A percentile compares a stretch with the other conserved stretches of the same genome.
Conservation (phyloP, 2,329 filamentous ascomycete species). For the Aspergillus ochraceus region DNA sequence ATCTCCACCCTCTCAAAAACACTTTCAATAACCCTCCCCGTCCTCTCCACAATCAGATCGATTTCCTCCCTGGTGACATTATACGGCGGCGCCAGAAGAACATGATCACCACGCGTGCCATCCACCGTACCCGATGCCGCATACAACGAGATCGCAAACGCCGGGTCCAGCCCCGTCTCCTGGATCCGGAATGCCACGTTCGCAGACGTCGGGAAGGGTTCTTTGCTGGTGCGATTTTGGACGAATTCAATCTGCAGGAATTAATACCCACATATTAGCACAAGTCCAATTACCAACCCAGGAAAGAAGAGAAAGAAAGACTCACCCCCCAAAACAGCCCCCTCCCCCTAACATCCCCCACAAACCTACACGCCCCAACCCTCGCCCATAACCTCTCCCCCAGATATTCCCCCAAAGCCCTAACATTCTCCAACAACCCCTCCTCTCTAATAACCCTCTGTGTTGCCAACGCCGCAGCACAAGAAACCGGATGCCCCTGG, state of each 20-base stretch:
- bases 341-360: conserved; percentile 60
- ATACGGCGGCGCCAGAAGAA: conserved; percentile 69
- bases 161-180: conserved; percentile 47
- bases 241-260: conserved; percentile 57
- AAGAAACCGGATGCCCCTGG: conserved; percentile 60
- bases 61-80: conserved; percentile 61
- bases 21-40: conserved; percentile 54
- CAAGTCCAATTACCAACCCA: no score
- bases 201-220: conserved; percentile 51
- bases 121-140: conserved; percentile 64
- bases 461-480: conserved; percentile 60
- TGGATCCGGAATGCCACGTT: conserved; percentile 52
- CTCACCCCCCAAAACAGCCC: conserved; percentile 61
- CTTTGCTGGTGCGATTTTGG: conserved; percentile 53
- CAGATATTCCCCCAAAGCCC: conserved; percentile 51
- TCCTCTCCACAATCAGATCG: conserved; percentile 53
- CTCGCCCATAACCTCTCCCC: conserved; percentile 43
- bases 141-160: conserved; percentile 60
- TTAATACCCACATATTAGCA: neutral
- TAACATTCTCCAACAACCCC: conserved; percentile 60
- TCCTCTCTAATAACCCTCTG: conserved; percentile 61
- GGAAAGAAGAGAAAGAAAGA: conserved; percentile 15
- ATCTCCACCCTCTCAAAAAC: conserved; percentile 39
- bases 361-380: conserved; percentile 49
- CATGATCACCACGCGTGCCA: conserved; percentile 63